Percentiles rank a stretch among this genome's conserved stretches.
These are phyloP conservation scores for Citeromyces hawaiiensis DNA, from an alignment of 1,139 yeast species.

Conservation along the genomic window DNA sequence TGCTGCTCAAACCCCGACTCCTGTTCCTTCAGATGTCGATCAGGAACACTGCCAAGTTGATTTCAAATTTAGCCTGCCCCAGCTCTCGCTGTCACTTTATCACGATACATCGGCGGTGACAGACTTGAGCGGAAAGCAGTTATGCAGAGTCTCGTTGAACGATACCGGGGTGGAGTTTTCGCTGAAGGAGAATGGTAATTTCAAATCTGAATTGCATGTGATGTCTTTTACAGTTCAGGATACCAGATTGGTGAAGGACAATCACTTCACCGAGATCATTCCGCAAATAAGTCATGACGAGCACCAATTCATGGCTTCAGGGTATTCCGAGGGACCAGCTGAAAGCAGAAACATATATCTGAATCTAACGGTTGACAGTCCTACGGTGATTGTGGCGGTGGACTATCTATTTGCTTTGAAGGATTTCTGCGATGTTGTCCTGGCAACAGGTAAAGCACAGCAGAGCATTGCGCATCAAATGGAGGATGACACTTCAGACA, in stretches of 20 bases:
- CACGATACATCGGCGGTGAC: constrained; percentile 33
- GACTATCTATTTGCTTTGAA: constrained; percentile 78
- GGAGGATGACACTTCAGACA: neutral
- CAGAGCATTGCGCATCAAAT: neutral
- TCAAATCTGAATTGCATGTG: constrained; percentile 47
- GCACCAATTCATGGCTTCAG: constrained; percentile 58
- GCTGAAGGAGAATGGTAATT: constrained; percentile 41
- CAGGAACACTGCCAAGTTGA: constrained; percentile 24
- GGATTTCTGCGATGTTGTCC: constrained; percentile 37
- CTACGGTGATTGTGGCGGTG: constrained; percentile 67
- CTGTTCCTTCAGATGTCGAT: constrained; percentile 11
- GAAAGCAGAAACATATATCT: constrained; percentile 31
- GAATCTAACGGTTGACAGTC: constrained; percentile 64
- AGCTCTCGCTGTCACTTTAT: constrained; percentile 51
- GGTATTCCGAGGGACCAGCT: constrained; percentile 27
- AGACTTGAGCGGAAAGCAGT: constrained; percentile 25
- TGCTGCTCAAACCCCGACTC: neutral
- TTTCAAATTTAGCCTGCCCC: constrained; percentile 45
- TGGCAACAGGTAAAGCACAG: constrained; percentile 8
- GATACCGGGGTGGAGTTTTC: constrained; percentile 36
- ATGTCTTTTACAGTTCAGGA: constrained; percentile 73
- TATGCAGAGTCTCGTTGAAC: constrained; percentile 56
- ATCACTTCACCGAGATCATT: constrained; percentile 67
- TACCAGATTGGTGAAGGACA: constrained; percentile 44
- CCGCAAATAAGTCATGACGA: constrained; percentile 54